Evolutionary conservation across 2,329 filamentous ascomycete genomes (phyloP), one percentile per base, ranked within the genome.

Genomic region (Emericellopsis cladophorae): DNA sequence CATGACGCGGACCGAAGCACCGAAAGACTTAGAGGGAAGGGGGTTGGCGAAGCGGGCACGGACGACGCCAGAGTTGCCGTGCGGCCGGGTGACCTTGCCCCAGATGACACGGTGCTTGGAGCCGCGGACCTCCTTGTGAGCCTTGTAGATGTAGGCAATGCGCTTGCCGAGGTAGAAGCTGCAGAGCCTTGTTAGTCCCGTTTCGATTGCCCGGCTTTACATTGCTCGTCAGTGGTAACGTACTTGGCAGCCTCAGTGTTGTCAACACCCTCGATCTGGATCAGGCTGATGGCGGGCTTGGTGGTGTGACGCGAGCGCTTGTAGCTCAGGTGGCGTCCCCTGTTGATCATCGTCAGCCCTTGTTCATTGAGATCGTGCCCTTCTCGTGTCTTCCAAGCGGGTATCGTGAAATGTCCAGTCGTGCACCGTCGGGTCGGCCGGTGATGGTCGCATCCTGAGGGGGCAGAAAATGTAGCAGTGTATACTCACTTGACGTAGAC

Each of bases 101-200:
- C 89, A 96, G 76, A 96, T 95, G 58, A 96, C 84, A 64, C 90
- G 81, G 73, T 96, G 93, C 83, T 96, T 96, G 67, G 88, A 90
- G 66, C 92, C 92, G 61, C 90, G 85, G 63, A 95, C 78, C 76
- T 95, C 87, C 72, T 81, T 89, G 71, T 86, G 81, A 58, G 82
- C 90, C 64, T 89, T 87, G 80, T 96, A 98, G 70, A 98, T 88
- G 70, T 88, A 98, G 66, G 92, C 92, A 66, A 96, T 81, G 75
- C 89, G 89, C 84, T 98, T 98, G 73, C 92, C 92, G 54, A 87
- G 76, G 76, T 98, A 98, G 84, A 95, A 95, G 72, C 73, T 76
- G 54, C 44, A 46, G 47, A 15, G 8, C 42, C 31, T 32, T 12
- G 35, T 24, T 33, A 22, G 31, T 35, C 32, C n/a, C n/a, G 12